These are phyloP conservation scores for Aspergillus nidulans DNA, from an alignment of 495 filamentous ascomycete species.

Conservation along the genomic window DNA sequence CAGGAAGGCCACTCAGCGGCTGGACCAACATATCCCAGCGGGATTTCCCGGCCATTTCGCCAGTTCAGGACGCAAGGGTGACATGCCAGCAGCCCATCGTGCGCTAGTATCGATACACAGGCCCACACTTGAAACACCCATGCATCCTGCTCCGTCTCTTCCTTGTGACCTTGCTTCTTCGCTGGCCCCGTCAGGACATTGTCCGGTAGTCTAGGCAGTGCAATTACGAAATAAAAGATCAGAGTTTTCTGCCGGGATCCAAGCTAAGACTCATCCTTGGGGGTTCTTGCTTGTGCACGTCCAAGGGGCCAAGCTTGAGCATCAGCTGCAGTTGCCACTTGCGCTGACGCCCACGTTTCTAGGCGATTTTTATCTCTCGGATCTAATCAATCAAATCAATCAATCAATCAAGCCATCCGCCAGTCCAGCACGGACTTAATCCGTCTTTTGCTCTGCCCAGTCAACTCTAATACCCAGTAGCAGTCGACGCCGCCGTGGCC, in stretches of 20 bases:
- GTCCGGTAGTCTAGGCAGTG: background rate
- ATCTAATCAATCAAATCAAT: conserved; percentile 16
- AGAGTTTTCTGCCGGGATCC: conserved; percentile 1
- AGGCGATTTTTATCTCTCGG: conserved; percentile 8
- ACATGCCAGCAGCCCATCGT: background rate
- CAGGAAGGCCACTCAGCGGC: too few relatives aligned
- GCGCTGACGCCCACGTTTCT: conserved; percentile 8
- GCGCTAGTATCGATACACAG: background rate
- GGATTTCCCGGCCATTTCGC: background rate
- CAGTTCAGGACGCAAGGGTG: background rate
- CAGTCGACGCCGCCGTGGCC: background rate
- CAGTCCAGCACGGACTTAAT: background rate
- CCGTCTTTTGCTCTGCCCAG: background rate
- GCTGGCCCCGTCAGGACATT: background rate
- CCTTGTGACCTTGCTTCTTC: background rate
- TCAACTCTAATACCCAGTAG: background rate
- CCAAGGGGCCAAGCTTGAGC: background rate
- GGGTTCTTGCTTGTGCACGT: conserved; percentile 5
- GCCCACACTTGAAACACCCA: background rate
- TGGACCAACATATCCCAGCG: background rate
- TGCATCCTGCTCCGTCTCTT: background rate
- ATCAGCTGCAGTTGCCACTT: background rate
- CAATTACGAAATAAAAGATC: background rate
- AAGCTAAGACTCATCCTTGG: background rate
- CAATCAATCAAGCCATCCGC: background rate